Evolutionary conservation across 2,329 filamentous ascomycete species (phyloP).

Genomic region (Fusarium sp.): DNA sequence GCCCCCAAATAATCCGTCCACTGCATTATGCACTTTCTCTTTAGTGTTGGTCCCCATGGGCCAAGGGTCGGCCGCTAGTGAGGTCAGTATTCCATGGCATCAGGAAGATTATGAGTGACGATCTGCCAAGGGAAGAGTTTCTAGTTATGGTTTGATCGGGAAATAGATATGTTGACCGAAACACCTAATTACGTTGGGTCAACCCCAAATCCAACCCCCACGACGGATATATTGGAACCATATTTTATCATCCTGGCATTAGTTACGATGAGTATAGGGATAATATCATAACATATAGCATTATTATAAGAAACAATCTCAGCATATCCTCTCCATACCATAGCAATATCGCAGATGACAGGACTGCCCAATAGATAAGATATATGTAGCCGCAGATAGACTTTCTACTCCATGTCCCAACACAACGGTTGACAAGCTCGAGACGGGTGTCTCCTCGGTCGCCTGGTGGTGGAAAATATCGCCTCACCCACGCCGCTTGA

Average conservation of each 20-base stretch:
- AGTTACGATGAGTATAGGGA: conserved; percentile 7
- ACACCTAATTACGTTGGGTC: conserved; percentile 4
- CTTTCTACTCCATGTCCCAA: conserved; percentile 22
- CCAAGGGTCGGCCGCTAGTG: conserved; percentile 26
- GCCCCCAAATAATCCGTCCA: conserved; percentile 41
- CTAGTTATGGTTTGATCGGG: conserved; percentile 9
- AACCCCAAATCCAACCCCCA: conserved; percentile 37
- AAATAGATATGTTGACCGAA: conserved; percentile 21
- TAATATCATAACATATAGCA: conserved; percentile 2
- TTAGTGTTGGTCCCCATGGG: conserved; percentile 5
- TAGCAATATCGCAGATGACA: neutral
- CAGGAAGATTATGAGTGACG: neutral
- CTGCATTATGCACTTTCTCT: conserved; percentile 2
- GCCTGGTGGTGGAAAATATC: conserved; percentile 49
- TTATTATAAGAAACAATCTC: neutral
- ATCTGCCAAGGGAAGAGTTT: conserved; percentile 9
- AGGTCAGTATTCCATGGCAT: neutral
- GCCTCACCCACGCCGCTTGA: conserved; percentile 33
- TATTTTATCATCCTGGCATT: conserved; percentile 18
- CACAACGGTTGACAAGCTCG: conserved; percentile 19
- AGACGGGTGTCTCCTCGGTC: conserved; percentile 33
- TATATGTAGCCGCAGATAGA: neutral
- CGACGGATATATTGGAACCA: conserved; percentile 22
- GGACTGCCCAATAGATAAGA: conserved; percentile 10
- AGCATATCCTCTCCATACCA: neutral